Base-by-base conservation (phyloP, 2,329 filamentous ascomycete genomes). In the Colletotrichum cuscutae region DNA sequence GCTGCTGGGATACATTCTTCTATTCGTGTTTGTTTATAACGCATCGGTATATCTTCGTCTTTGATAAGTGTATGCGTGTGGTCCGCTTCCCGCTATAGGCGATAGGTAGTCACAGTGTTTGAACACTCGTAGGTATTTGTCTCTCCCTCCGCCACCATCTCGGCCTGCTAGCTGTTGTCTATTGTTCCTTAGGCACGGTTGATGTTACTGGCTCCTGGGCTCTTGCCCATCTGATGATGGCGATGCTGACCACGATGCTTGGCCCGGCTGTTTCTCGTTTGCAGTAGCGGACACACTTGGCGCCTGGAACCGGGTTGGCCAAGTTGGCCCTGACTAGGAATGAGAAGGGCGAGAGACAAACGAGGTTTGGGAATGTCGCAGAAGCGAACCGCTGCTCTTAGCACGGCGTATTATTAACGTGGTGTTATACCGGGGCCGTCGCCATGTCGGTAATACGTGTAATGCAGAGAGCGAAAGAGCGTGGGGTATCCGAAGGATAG, bases 241-340 rank as follows among this genome's bases (percentile, higher is more conserved):
- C 42, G 56, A 56, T n/a, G 42, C 26, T 46, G 63, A 35, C 68
- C 35, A 65, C 52, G 30, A 46, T 56, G 19, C 15, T 28, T 56
- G 54, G 62, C 24, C 5, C 32, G 42, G 12, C 24, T 54, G 66
- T 62, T 62, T 58, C 56, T 71, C 42, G 5, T 28, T 28, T 66
- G 49, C 66, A 53, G 60, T 56, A 59, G 59, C 60, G 71, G 71
- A 65, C 54, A 64, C 59, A 52, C n/a, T 54, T 35, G 28, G 22
- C 56, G 61, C 61, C 28, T 65, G 56, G 35, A 46, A 70, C 37
- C 19, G 37, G 28, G 35, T 4, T 26, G 37, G 37, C 13, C 37
- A 42, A 42, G 37, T 19, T 42, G 37, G 15, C 15, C 37, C 37
- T 42, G 37, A 19, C 37, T 42, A 15, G 37, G 37, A 42, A 42